Evolutionary conservation across 257 asterid species (phyloP).

Genomic region (Solanum medicagineum): DNA sequence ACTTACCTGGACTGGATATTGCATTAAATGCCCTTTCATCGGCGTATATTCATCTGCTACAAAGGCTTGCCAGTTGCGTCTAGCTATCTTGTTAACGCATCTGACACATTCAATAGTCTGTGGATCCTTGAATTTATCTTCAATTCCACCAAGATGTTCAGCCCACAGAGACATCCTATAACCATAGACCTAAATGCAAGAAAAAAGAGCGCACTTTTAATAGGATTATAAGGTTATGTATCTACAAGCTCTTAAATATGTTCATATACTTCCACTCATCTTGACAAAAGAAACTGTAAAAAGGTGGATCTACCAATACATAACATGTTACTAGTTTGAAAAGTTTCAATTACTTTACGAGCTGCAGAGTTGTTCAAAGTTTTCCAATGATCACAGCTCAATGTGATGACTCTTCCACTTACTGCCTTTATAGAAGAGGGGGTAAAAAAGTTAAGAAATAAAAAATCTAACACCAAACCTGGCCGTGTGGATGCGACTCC

Average conservation of each 20-base stretch:
- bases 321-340: background rate
- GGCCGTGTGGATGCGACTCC: conserved; percentile 47
- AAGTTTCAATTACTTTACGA: background rate
- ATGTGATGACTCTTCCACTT: background rate
- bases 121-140: conserved; percentile 35
- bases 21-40: conserved; percentile 61
- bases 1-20: conserved; percentile 45
- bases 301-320: background rate
- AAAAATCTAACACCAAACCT: conserved; percentile 25
- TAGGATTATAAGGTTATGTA: background rate
- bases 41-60: conserved; percentile 30
- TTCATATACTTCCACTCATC: background rate
- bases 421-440: background rate
- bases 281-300: background rate
- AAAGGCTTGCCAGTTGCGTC: conserved; percentile 60
- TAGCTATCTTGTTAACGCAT: conserved; percentile 44
- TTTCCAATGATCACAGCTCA: background rate
- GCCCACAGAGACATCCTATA: conserved; percentile 91
- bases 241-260: background rate
- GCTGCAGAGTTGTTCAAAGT: background rate
- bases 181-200: conserved; percentile 45
- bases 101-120: conserved; percentile 36
- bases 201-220: too few relatives aligned
- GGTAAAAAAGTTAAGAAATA: background rate
- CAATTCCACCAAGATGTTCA: conserved; percentile 46